Evolutionary conservation across 2,329 filamentous ascomycete species (phyloP).

Genomic region (Meredithiella fracta): DNA sequence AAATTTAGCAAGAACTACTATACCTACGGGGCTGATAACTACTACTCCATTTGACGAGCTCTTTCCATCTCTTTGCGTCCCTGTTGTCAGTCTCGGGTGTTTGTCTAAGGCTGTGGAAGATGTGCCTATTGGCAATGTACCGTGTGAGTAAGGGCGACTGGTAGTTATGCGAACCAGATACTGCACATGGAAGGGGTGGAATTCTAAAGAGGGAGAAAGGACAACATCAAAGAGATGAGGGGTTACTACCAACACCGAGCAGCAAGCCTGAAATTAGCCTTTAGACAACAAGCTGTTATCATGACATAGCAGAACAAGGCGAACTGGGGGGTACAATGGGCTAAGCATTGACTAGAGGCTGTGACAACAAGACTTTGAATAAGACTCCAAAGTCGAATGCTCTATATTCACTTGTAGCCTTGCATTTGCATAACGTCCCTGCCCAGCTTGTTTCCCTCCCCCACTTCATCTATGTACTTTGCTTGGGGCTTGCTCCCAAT

Average conservation of each 20-base stretch:
- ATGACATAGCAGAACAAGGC: neutral
- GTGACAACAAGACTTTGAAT: neutral
- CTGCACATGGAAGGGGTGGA: neutral
- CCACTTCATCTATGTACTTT: too few relatives aligned
- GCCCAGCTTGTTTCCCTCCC: neutral
- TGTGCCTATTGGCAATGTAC: too few relatives aligned
- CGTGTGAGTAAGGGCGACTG: too few relatives aligned
- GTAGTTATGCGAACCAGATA: neutral
- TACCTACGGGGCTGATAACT: neutral
- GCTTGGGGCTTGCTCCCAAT: too few relatives aligned
- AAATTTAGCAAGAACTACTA: neutral
- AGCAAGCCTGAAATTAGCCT: neutral
- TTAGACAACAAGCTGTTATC: neutral
- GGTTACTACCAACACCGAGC: neutral
- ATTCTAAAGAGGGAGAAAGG: neutral
- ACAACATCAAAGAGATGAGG: neutral
- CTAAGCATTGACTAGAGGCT: conserved; percentile 2
- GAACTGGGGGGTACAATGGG: neutral
- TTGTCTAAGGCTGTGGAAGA: too few relatives aligned
- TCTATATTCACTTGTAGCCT: neutral
- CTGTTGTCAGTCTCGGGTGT: too few relatives aligned
- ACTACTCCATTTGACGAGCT: neutral
- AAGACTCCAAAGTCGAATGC: neutral
- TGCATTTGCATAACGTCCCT: neutral
- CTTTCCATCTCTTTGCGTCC: neutral